Base-by-base conservation (phyloP, 331 rosid genomes). In the Acacia concinna region DNA sequence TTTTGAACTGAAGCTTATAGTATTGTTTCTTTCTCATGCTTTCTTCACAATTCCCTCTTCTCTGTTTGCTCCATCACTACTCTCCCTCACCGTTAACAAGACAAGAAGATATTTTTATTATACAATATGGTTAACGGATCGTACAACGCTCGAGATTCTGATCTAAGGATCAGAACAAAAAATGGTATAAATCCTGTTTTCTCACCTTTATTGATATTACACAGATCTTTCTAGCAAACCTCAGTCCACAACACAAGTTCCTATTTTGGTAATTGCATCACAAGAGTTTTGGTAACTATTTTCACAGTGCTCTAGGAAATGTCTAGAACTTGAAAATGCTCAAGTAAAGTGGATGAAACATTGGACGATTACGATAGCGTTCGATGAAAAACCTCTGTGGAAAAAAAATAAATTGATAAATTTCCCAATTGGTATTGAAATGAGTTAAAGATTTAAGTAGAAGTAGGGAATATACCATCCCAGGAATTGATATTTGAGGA, bases 1-100 rank as follows among this genome's bases (percentile, higher is more conserved):
- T 52, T 8, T 57, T 4, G 40, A 71, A 21, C 8, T 74, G 25
- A 70, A 80, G 21, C 54, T 74, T 81, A 38, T 6, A 28, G 21
- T 66, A 72, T 64, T 69, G 32, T 81, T 28, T 20, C 37, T 34
- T 69, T 70, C 47, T 68, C 13, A 37, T 77, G 66, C 71, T 77
- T 28, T 68, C 32, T 51, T 57, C 27, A 3, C 30, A 3, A 4
- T 28, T 1, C 5, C 38, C 4, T 21, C 31, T 30, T 12, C 57
- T 38, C 20, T 49, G 23, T 63, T 73, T 64, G 44, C 75, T 72
- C 57, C 8, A 8, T 43, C 54, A 38, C 4, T 23, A 56, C 10
- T 56, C 28, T 52, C 28, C 60, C 60, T n/a, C 28, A 4, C 5
- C 13, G 0, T 74, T 14, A 23, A 2, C 1, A 15, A 12, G 18